Evolutionary conservation across 805 yeast species (phyloP), one percentile per base, ranked within the genome.

Genomic region (Candida rishiriensis): DNA sequence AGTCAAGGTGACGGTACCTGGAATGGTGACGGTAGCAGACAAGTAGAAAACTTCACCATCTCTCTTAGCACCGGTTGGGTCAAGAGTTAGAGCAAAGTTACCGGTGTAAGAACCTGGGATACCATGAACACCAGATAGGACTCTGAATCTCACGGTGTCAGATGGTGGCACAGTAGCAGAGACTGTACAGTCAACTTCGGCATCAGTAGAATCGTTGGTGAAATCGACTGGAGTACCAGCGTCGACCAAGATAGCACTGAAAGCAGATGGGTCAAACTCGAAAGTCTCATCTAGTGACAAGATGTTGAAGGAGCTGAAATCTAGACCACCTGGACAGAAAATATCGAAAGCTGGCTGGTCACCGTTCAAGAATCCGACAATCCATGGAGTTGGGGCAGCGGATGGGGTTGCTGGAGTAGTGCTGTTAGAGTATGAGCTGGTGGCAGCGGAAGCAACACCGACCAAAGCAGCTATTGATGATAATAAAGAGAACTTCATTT

Each of bases 11-110:
- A 48, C 37, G 13, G 50, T 33, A 28, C 39, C 48, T 17, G 43
- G 17, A 34, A 52, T 44, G 39, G 38, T 40, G 29, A 48, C 53
- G 13, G 59, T 48, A 37, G 56, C 56, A 40, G 56, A 40, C 43
- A 55, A 41, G 53, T 53, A 55, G 57, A 38, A 55, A 29, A 54
- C 54, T n/a, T 39, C 39, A 40, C 40, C 46, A 42, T 49, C 59
- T 53, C 61, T 54, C 54, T 52, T 55, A 12, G 52, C 13, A 38
- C 43, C 42, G 18, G 43, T 29, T 34, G 52, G 47, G 48, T 52
- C 48, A 26, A 53, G 31, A 30, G 59, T 50, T 36, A 53, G 28
- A 41, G 54, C 59, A 44, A 56, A 54, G 37, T 37, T 13, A 40
- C 53, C 57, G 26, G 42, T 32, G 50, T 52, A 55, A 38, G 40